These are phyloP conservation scores for Secale cereale DNA, from an alignment of 176 grass and related monocot species.

Conservation along the genomic window DNA sequence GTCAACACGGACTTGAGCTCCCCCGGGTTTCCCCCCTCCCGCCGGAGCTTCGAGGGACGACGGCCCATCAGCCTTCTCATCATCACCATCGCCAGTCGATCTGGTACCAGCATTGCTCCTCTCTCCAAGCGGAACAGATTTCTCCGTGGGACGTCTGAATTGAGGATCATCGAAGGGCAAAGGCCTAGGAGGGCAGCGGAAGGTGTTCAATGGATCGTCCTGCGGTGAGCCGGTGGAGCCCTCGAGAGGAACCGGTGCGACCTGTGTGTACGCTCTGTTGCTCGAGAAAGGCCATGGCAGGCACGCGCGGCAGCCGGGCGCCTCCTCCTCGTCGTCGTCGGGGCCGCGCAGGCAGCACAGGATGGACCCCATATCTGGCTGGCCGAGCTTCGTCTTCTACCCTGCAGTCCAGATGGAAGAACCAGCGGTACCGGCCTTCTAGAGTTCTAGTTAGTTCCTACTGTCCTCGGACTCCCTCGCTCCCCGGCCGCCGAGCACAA, in stretches of 20 bases:
- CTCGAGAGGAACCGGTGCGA: background rate
- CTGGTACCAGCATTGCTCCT: background rate
- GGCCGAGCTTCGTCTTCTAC: background rate
- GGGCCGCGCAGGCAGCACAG: background rate
- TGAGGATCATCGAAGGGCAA: background rate
- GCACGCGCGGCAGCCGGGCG: background rate
- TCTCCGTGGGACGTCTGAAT: background rate
- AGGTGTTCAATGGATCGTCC: background rate
- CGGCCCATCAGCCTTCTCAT: slow-evolving; percentile 17
- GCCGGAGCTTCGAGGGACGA: slow-evolving; percentile 33
- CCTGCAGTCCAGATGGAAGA: background rate
- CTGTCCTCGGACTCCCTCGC: background rate
- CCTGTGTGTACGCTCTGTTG: background rate
- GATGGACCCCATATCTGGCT: background rate
- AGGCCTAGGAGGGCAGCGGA: background rate
- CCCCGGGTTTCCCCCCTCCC: slow-evolving; percentile 5
- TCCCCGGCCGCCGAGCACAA: background rate
- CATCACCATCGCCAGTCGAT: background rate
- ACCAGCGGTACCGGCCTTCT: background rate
- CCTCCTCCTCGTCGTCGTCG: background rate
- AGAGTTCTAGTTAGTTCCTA: background rate
- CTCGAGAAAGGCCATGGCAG: background rate
- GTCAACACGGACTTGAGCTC: slow-evolving; percentile 24
- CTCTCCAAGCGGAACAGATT: background rate
- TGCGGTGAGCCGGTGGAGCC: background rate